Conservation (phyloP, 495 filamentous ascomycete species). For the Neurospora sp. region DNA sequence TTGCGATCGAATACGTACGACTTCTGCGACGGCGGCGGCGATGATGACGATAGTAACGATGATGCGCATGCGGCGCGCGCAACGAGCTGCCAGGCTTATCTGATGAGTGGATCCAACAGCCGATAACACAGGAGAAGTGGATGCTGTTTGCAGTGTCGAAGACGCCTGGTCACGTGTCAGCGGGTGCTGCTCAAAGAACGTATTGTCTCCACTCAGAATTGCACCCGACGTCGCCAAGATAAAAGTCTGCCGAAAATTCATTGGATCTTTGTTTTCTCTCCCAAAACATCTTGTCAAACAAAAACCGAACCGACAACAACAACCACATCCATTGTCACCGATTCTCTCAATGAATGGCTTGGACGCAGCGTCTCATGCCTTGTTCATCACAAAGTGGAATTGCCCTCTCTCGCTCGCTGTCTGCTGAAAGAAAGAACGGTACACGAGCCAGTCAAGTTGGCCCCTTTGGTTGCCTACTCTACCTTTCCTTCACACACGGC, state of each 20-base stretch:
- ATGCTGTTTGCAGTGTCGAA: background rate
- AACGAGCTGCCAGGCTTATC: background rate
- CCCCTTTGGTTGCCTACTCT: background rate
- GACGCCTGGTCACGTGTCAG: background rate
- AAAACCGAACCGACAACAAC: background rate
- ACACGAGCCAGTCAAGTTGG: background rate
- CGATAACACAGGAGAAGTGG: background rate
- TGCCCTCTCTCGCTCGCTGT: background rate
- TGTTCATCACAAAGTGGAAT: background rate
- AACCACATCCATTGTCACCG: background rate
- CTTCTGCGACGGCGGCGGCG: background rate
- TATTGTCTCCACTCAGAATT: background rate
- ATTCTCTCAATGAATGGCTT: background rate
- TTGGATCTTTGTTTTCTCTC: background rate
- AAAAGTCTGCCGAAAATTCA: background rate
- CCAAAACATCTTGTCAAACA: background rate
- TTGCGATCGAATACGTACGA: background rate
- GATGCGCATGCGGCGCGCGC: background rate
- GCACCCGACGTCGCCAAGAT: background rate
- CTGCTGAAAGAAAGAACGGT: background rate
- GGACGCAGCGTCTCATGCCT: no score
- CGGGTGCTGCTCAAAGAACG: background rate
- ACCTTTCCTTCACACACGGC: background rate
- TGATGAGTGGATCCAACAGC: background rate
- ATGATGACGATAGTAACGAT: background rate